phyloP scores from a whole-genome alignment of 1,284 basidiomycete genomes.

The Cronartium ribicola region DNA sequence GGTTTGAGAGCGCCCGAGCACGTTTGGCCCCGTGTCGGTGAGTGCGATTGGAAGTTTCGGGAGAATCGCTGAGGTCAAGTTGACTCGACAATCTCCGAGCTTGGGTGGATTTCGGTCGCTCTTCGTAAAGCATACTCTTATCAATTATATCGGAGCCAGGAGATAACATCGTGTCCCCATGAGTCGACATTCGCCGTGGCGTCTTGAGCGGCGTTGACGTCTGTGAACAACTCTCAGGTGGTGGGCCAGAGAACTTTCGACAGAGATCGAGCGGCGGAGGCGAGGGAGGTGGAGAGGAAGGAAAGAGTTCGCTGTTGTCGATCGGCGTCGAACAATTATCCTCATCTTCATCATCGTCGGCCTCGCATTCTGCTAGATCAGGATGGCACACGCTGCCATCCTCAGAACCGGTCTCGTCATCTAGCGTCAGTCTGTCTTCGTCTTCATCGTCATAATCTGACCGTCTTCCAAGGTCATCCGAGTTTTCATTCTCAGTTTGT shows the following conservation, averaged over 20 bases:
- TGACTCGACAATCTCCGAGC: background rate
- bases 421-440: background rate
- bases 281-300: background rate
- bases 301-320: background rate
- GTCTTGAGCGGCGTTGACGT: conserved; percentile 1
- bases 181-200: background rate
- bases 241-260: background rate
- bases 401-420: background rate
- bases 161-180: background rate
- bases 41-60: background rate
- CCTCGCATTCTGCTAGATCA: background rate
- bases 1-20: conserved; percentile 42
- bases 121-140: conserved; percentile 18
- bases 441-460: background rate
- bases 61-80: background rate
- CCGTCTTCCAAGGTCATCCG: background rate
- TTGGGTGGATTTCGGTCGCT: background rate
- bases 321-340: conserved; percentile 1
- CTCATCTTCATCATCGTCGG: background rate
- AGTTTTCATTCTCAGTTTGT: no score
- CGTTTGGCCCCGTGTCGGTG: conserved; percentile 24
- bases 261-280: background rate
- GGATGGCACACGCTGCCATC: background rate
- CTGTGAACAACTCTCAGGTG: background rate
- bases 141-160: conserved; percentile 19